Evolutionary conservation across 2,329 filamentous ascomycete genomes (phyloP).

Genomic region (Pseudogymnoascus sp.): DNA sequence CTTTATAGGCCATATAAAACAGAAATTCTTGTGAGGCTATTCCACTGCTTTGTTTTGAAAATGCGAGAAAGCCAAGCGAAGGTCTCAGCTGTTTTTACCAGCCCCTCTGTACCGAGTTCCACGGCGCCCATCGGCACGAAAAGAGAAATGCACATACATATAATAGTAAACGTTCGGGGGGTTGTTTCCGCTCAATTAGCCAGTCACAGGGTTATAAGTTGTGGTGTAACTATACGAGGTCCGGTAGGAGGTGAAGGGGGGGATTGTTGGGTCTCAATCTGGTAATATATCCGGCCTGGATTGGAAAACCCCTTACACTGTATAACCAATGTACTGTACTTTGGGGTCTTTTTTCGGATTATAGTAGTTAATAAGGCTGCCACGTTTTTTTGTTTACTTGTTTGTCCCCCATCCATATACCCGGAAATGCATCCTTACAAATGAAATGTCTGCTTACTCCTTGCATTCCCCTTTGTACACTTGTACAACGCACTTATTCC

Average conservation of each 20-base stretch:
- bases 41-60: not conserved
- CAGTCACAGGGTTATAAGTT: not conserved
- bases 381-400: not conserved
- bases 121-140: not conserved
- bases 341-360: not conserved
- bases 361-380: not conserved
- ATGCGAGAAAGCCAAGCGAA: not conserved
- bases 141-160: not conserved
- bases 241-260: not conserved
- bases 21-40: not conserved
- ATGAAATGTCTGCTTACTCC: not conserved
- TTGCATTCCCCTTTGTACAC: not conserved
- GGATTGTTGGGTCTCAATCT: not conserved
- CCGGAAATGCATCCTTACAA: not conserved
- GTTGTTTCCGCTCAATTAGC: not conserved
- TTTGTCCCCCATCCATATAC: not conserved
- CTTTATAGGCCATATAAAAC: not conserved
- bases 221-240: not conserved
- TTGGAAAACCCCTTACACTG: not conserved
- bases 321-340: not conserved
- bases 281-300: conserved; percentile 1
- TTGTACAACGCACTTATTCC: not conserved
- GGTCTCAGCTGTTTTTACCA: not conserved
- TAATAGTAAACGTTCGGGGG: not conserved
- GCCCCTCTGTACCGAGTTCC: not conserved